These are phyloP conservation scores for Butyriboletus loyo DNA, from an alignment of 768 basidiomycete species.

Conservation along the genomic window DNA sequence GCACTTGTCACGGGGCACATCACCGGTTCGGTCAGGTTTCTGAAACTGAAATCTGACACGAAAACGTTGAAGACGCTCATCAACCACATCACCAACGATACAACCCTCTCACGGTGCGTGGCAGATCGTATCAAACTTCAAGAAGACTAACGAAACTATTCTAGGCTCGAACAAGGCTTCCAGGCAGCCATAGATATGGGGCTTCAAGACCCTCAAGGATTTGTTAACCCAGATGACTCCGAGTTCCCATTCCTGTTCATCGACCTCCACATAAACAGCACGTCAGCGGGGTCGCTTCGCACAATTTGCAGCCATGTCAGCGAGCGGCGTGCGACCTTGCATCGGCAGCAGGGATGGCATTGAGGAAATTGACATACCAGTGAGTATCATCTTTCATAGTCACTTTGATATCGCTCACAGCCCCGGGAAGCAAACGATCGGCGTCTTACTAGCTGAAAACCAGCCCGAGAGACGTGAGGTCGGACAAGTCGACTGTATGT, in stretches of 20 bases:
- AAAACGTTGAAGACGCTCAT: not conserved
- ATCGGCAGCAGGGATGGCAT: too few species aligned
- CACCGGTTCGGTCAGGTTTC: not conserved
- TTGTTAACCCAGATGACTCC: not conserved
- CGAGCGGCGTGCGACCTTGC: not conserved
- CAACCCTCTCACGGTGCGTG: not conserved
- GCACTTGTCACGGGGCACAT: not conserved
- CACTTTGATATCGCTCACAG: not conserved
- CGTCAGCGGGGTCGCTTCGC: fast-evolving
- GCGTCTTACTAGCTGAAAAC: not conserved
- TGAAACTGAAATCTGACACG: not conserved
- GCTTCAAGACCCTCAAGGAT: not conserved
- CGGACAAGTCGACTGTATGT: not conserved
- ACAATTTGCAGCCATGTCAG: not conserved
- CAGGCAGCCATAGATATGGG: not conserved
- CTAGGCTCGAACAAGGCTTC: not conserved
- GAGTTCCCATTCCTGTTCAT: not conserved
- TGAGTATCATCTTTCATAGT: not conserved
- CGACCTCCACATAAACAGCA: not conserved
- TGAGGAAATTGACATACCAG: too few species aligned
- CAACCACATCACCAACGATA: not conserved
- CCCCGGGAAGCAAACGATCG: not conserved
- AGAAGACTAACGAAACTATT: not conserved
- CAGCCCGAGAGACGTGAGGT: not conserved
- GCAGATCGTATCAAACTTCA: not conserved